A percentile compares a stretch with the other conserved stretches of the same genome.
Evolutionary conservation across 2,329 filamentous ascomycete species (phyloP).

Genomic region (Fusarium ambrosium): DNA sequence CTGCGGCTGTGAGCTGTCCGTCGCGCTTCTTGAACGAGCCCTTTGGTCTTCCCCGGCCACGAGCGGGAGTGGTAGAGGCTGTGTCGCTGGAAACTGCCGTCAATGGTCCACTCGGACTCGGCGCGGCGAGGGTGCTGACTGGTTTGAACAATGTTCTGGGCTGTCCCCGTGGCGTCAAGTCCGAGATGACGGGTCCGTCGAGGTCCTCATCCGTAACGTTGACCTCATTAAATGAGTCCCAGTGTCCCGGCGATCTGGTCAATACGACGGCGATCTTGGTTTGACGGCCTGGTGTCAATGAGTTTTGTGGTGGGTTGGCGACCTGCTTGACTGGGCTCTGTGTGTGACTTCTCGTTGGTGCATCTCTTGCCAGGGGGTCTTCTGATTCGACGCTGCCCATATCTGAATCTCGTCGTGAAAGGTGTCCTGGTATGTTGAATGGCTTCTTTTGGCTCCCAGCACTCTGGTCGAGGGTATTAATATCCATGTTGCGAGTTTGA

Average conservation of each 20-base stretch:
- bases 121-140: background rate
- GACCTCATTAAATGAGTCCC: slow-evolving; percentile 8
- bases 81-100: slow-evolving; percentile 15
- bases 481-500: slow-evolving; percentile 19
- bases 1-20: slow-evolving; percentile 39
- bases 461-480: slow-evolving; percentile 7
- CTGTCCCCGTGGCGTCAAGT: slow-evolving; percentile 35
- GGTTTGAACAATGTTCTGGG: slow-evolving; percentile 19
- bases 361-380: slow-evolving; percentile 35
- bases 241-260: slow-evolving; percentile 22
- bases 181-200: slow-evolving; percentile 35
- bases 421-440: background rate
- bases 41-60: slow-evolving; percentile 60
- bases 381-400: slow-evolving; percentile 35
- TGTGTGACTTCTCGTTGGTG: slow-evolving; percentile 19
- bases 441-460: background rate
- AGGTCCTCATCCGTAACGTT: slow-evolving; percentile 14
- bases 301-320: background rate
- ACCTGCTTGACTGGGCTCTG: slow-evolving; percentile 22
- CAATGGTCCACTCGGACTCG: slow-evolving; percentile 7
- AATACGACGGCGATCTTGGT: slow-evolving; percentile 41
- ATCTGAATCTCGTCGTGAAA: slow-evolving; percentile 6
- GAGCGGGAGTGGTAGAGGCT: slow-evolving; percentile 13
- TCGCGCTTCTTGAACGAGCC: slow-evolving; percentile 56
- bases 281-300: background rate